Evolutionary conservation across 768 basidiomycete species (phyloP).

Genomic region (Russula olivacea): DNA sequence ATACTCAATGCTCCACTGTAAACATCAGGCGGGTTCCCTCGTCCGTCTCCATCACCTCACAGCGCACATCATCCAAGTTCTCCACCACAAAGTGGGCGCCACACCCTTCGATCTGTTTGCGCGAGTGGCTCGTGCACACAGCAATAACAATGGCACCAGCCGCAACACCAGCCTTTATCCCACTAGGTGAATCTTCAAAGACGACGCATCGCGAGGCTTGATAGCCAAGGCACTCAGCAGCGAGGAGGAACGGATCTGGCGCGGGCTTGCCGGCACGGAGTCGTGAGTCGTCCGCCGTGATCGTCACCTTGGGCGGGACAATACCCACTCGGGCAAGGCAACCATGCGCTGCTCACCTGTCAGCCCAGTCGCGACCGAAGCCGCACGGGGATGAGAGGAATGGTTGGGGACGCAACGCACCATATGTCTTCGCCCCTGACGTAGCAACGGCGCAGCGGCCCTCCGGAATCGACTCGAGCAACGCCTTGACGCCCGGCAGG

Average conservation of each 20-base stretch:
- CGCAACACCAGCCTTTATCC: conserved; percentile 65
- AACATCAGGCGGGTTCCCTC: conserved; percentile 37
- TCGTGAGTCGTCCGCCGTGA: conserved; percentile 72
- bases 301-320: conserved; percentile 57
- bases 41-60: conserved; percentile 38
- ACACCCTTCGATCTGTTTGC: conserved; percentile 47
- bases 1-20: conserved; percentile 30
- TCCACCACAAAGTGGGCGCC: conserved; percentile 54
- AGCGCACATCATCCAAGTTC: conserved; percentile 46
- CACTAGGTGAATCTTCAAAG: conserved; percentile 66
- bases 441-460: conserved; percentile 70
- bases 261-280: conserved; percentile 61
- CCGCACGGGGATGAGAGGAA: neutral
- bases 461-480: conserved; percentile 60
- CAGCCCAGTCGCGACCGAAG: conserved; percentile 20
- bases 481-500: conserved; percentile 58
- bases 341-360: conserved; percentile 43
- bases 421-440: conserved; percentile 66
- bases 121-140: conserved; percentile 66
- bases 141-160: conserved; percentile 70
- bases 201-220: conserved; percentile 60
- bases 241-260: conserved; percentile 59
- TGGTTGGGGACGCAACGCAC: conserved; percentile 31
- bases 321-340: conserved; percentile 69
- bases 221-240: conserved; percentile 53